Evolutionary conservation across 805 yeast species (phyloP).

Genomic region (Saccharomycopsis malanga): DNA sequence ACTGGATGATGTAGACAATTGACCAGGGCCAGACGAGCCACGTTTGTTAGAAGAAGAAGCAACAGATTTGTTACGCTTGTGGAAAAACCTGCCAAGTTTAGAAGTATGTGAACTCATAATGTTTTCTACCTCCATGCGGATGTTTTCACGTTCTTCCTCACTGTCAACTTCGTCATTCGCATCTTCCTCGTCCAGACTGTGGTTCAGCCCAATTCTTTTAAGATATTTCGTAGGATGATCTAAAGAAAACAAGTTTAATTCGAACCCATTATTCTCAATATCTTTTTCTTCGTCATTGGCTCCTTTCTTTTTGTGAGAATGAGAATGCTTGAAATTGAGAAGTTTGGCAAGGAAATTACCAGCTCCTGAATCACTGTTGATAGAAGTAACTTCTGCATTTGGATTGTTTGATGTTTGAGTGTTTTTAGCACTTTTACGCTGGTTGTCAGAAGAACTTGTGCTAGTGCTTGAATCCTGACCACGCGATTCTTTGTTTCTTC

Average conservation of each 20-base stretch:
- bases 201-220: background rate
- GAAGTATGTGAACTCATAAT: constrained; percentile 2
- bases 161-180: constrained; percentile 7
- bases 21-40: background rate
- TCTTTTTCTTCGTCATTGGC: constrained; percentile 3
- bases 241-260: constrained; percentile 5
- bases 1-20: constrained; percentile 8
- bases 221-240: constrained; percentile 8
- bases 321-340: background rate
- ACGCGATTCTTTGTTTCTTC: background rate
- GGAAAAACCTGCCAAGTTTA: background rate
- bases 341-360: background rate
- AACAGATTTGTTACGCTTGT: background rate
- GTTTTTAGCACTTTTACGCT: background rate
- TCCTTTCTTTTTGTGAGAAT: background rate
- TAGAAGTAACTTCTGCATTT: background rate
- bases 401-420: background rate
- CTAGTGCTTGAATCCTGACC: background rate
- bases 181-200: background rate
- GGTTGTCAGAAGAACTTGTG: background rate
- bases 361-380: background rate
- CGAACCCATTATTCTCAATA: constrained; percentile 7
- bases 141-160: constrained; percentile 10
- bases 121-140: constrained; percentile 2
- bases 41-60: background rate